phyloP scores from a whole-genome alignment of 2,329 filamentous ascomycete species.

The Ceratocystis smalleyi region DNA sequence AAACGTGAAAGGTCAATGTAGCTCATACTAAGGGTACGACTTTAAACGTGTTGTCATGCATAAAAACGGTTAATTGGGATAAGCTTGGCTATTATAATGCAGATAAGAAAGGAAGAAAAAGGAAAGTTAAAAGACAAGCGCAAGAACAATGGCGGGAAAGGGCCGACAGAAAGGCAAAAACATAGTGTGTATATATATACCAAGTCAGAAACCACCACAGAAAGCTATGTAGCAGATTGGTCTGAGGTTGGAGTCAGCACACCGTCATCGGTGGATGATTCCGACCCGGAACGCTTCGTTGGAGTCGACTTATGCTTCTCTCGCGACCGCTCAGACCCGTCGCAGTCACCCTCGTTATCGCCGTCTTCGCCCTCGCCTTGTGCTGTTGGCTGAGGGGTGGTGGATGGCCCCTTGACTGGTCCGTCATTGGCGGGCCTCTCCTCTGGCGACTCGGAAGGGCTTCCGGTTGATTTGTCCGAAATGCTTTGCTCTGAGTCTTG shows the following conservation, averaged over 20 bases:
- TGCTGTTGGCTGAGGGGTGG: not conserved
- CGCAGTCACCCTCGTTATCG: conserved; percentile 6
- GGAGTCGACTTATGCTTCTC: not conserved
- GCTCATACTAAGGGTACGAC: not conserved
- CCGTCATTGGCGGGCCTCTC: no score
- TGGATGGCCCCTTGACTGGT: not conserved
- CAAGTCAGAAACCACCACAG: not conserved
- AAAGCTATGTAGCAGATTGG: not conserved
- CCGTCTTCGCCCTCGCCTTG: conserved; percentile 8
- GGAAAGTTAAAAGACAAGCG: not conserved
- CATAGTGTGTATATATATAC: not conserved
- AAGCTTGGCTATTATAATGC: not conserved
- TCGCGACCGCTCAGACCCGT: not conserved
- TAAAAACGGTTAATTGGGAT: not conserved
- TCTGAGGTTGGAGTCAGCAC: not conserved
- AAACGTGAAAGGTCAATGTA: not conserved
- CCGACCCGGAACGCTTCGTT: not conserved
- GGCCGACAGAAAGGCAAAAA: not conserved
- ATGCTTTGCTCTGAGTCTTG: conserved; percentile 23
- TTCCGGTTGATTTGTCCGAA: not conserved
- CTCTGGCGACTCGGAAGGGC: not conserved
- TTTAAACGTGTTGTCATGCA: not conserved
- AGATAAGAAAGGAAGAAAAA: not conserved
- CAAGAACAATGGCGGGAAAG: not conserved
- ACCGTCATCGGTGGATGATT: not conserved